phyloP scores from a whole-genome alignment of 2,329 filamentous ascomycete genomes.

The Atkinsonella hypoxylon region DNA sequence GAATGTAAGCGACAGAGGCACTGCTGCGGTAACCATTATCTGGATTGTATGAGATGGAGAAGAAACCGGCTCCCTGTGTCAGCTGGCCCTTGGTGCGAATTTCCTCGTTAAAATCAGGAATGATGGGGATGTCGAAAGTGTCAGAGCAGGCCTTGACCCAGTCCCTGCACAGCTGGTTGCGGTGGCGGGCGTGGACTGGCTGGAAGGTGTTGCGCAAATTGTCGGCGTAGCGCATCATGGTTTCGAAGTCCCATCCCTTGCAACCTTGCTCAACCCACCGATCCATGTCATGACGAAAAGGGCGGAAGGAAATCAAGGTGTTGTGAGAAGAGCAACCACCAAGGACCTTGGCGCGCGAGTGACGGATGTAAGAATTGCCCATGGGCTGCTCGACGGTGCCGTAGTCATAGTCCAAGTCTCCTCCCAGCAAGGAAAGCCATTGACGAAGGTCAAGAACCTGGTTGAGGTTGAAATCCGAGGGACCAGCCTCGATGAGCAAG shows the following conservation, averaged over 20 bases:
- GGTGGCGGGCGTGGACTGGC: conserved; percentile 72
- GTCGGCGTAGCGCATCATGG: conserved; percentile 69
- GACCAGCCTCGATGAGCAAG: conserved; percentile 77
- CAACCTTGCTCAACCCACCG: conserved; percentile 75
- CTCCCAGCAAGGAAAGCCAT: conserved; percentile 75
- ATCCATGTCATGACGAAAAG: conserved; percentile 78
- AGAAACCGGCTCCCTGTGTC: conserved; percentile 73
- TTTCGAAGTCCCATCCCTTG: conserved; percentile 77
- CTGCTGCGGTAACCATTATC: conserved; percentile 76
- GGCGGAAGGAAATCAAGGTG: conserved; percentile 84
- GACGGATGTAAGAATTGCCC: conserved; percentile 84
- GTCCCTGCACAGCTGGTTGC: conserved; percentile 84
- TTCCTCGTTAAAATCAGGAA: conserved; percentile 77
- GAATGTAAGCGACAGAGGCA: conserved; percentile 84
- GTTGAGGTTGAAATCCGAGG: conserved; percentile 81
- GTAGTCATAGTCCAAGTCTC: conserved; percentile 86
- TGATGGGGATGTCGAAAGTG: conserved; percentile 68
- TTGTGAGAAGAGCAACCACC: conserved; percentile 92
- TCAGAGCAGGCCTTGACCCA: conserved; percentile 74
- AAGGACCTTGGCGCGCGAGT: conserved; percentile 84
- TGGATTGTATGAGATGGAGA: conserved; percentile 84
- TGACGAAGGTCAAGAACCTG: conserved; percentile 76
- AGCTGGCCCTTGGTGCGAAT: conserved; percentile 64
- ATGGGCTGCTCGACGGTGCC: conserved; percentile 80
- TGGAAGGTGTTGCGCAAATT: conserved; percentile 83